phyloP scores from a whole-genome alignment of 495 filamentous ascomycete genomes.

The Penicillium alfredii region DNA sequence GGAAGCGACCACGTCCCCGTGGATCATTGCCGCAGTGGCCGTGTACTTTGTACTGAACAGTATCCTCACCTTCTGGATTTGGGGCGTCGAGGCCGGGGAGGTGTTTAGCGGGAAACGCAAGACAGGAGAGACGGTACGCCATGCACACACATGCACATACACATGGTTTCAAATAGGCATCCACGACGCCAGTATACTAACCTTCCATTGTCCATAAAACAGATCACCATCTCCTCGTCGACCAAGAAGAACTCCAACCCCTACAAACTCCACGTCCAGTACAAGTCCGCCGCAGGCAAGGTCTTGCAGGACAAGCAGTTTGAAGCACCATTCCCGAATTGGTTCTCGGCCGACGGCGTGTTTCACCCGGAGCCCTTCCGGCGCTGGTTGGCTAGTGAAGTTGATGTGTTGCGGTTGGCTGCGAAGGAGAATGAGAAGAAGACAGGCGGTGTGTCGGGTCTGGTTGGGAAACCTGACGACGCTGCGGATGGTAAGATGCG shows the following conservation, averaged over 20 bases:
- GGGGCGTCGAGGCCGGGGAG: slow-evolving; percentile 71
- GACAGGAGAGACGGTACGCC: slow-evolving; percentile 50
- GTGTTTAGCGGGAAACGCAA: slow-evolving; percentile 67
- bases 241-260: slow-evolving; percentile 70
- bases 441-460: slow-evolving; percentile 16
- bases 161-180: no score
- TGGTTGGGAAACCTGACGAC: slow-evolving; percentile 11
- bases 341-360: slow-evolving; percentile 77
- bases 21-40: slow-evolving; percentile 64
- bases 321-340: slow-evolving; percentile 68
- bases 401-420: slow-evolving; percentile 61
- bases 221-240: slow-evolving; percentile 63
- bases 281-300: slow-evolving; percentile 43
- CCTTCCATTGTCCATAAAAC: no score
- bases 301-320: slow-evolving; percentile 47
- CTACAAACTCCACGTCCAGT: slow-evolving; percentile 66
- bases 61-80: slow-evolving; percentile 78
- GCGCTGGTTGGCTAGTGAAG: slow-evolving; percentile 63
- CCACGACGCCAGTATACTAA: no score
- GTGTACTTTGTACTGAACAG: slow-evolving; percentile 77
- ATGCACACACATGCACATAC: no score
- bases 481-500: slow-evolving; percentile 4
- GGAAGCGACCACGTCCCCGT: slow-evolving; percentile 70
- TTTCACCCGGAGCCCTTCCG: slow-evolving; percentile 84
- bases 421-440: slow-evolving; percentile 55